Conservation (phyloP, 495 filamentous ascomycete genomes). For the Podospora bellae-mahoneyi region DNA sequence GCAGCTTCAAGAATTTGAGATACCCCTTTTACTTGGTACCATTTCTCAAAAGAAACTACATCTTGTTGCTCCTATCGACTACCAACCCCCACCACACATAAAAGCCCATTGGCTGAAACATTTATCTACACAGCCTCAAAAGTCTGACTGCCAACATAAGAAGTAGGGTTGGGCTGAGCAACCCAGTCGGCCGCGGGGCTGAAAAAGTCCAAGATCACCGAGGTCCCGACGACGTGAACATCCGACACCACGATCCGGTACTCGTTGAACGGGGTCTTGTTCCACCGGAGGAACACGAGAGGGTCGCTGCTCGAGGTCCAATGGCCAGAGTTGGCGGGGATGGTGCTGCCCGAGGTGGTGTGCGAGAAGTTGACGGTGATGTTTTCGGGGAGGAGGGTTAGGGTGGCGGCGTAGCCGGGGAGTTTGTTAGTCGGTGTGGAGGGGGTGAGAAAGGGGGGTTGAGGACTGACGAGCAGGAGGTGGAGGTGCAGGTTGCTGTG, state of each 20-base stretch:
- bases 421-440: not conserved
- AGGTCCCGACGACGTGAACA: not conserved
- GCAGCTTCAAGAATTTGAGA: not conserved
- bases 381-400: conserved; percentile 11
- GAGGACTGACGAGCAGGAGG: conserved; percentile 4
- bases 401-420: conserved; percentile 8
- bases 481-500: conserved; percentile 4
- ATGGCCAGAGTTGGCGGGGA: conserved; percentile 8
- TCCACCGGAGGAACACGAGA: not conserved
- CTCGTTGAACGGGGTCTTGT: conserved; percentile 1
- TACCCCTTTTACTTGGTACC: not conserved
- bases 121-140: not conserved
- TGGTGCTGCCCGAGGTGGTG: conserved; percentile 4
- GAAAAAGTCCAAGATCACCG: conserved; percentile 8
- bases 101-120: too few relatives aligned
- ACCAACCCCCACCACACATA: too few relatives aligned
- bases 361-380: conserved; percentile 10
- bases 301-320: conserved; percentile 8
- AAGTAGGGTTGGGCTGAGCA: not conserved
- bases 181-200: not conserved
- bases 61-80: not conserved
- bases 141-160: not conserved
- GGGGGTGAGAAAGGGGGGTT: not conserved
- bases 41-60: too few relatives aligned
- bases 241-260: conserved; percentile 10